A percentile compares a stretch with the other conserved stretches of the same genome.
Evolutionary conservation across 148 eudicot species (phyloP).

Genomic region (Persicaria maculosa): DNA sequence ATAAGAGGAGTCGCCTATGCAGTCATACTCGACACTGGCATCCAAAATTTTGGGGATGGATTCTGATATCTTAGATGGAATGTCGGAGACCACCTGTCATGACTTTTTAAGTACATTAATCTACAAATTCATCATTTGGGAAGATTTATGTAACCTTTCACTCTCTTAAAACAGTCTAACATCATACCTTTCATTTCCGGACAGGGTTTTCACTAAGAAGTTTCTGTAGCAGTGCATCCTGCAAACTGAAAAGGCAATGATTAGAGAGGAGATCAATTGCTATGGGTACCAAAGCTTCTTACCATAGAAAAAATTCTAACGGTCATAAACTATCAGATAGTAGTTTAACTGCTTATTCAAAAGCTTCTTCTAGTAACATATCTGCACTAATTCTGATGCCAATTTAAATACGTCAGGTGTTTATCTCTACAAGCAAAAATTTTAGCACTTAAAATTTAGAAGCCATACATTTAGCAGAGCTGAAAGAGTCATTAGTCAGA

Average conservation of each 20-base stretch:
- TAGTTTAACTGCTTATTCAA: neutral
- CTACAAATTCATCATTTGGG: neutral
- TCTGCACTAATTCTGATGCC: neutral
- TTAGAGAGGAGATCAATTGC: neutral
- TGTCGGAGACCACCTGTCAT: too few species aligned
- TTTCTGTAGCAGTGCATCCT: slow-evolving; percentile 94
- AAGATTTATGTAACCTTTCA: neutral
- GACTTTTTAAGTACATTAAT: neutral
- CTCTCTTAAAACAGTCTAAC: neutral
- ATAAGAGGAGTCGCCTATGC: too few species aligned
- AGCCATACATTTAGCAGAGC: neutral
- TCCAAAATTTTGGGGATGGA: too few species aligned
- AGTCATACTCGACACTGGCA: too few species aligned
- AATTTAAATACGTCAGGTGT: neutral
- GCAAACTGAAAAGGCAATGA: slow-evolving; percentile 15
- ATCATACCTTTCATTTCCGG: slow-evolving; percentile 70
- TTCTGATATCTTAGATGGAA: too few species aligned
- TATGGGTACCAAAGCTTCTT: neutral
- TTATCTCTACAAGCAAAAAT: neutral
- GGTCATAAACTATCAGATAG: neutral
- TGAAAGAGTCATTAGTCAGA: neutral
- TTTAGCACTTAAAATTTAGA: neutral
- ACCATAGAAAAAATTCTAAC: neutral
- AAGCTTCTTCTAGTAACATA: slow-evolving; percentile 1
- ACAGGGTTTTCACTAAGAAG: slow-evolving; percentile 54